phyloP scores from a whole-genome alignment of 768 basidiomycete species.

The Lentinus tigrinus region DNA sequence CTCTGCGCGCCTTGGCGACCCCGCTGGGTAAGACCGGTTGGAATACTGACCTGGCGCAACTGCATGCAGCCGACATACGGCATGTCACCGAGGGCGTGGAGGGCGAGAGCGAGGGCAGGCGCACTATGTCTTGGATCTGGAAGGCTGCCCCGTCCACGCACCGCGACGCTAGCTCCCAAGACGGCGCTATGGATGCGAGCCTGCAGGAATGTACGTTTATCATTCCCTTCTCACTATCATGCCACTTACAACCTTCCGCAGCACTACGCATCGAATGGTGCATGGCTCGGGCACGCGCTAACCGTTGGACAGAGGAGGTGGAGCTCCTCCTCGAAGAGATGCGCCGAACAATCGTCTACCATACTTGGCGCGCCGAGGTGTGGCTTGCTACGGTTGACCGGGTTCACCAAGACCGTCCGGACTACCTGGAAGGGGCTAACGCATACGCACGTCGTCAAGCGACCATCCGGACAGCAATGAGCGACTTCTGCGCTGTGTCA shows the following conservation, averaged over 20 bases:
- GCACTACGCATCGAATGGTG: constrained; percentile 8
- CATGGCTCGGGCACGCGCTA: constrained; percentile 3
- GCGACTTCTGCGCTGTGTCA: background rate
- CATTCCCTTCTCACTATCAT: background rate
- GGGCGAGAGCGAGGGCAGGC: constrained; percentile 7
- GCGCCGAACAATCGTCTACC: constrained; percentile 4
- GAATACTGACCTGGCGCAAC: background rate
- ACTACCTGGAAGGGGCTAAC: background rate
- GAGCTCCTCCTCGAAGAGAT: constrained; percentile 17
- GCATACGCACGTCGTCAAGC: constrained; percentile 1
- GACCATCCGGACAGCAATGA: background rate
- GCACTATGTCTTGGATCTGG: constrained; percentile 19
- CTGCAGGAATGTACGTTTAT: background rate
- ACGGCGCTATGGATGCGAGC: background rate
- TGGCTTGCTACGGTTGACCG: background rate
- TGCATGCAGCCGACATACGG: constrained; percentile 7
- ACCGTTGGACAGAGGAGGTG: constrained; percentile 17
- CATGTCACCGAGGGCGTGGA: background rate
- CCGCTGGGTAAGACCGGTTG: background rate
- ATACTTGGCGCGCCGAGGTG: background rate
- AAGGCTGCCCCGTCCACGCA: background rate
- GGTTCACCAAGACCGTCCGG: background rate
- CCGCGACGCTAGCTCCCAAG: background rate
- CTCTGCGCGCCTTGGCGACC: background rate
- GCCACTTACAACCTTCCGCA: background rate